phyloP scores from a whole-genome alignment of 768 basidiomycete genomes.

The Pisolithus marmoratus region DNA sequence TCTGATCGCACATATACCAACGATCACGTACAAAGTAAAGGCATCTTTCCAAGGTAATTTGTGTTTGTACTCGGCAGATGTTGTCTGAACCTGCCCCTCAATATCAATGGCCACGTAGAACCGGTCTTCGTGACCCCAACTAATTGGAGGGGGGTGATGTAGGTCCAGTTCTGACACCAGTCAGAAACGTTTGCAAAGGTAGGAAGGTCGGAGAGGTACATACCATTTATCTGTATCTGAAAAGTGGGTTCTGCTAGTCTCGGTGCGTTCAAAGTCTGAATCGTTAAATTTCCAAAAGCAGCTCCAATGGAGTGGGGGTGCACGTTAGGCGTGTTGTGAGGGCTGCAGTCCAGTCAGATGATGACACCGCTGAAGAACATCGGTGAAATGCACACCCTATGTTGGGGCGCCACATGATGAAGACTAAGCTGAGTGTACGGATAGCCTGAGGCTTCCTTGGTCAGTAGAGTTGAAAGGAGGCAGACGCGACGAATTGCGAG shows the following conservation, averaged over 20 bases:
- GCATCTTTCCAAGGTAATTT: conserved; percentile 2
- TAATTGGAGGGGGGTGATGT: conserved; percentile 1
- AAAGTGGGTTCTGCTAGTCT: neutral
- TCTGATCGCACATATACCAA: neutral
- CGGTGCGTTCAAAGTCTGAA: too few species aligned
- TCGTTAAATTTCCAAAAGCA: too few species aligned
- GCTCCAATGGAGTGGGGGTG: neutral
- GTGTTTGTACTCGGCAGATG: neutral
- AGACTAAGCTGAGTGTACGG: neutral
- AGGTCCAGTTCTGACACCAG: neutral
- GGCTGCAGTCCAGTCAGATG: neutral
- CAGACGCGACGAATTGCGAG: neutral
- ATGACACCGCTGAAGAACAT: neutral
- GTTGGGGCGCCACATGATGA: neutral
- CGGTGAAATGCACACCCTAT: neutral
- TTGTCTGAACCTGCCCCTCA: neutral
- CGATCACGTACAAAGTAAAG: conserved; percentile 1
- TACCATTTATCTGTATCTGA: neutral
- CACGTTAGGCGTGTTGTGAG: neutral
- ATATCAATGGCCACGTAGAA: conserved; percentile 3
- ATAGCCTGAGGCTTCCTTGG: neutral
- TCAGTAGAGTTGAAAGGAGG: neutral
- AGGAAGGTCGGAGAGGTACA: neutral
- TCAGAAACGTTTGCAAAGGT: neutral
- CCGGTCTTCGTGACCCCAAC: conserved; percentile 1